These are phyloP conservation scores for Dimargaris xerosporica DNA, from an alignment of 192 early-diverging fungal species.

Conservation along the genomic window DNA sequence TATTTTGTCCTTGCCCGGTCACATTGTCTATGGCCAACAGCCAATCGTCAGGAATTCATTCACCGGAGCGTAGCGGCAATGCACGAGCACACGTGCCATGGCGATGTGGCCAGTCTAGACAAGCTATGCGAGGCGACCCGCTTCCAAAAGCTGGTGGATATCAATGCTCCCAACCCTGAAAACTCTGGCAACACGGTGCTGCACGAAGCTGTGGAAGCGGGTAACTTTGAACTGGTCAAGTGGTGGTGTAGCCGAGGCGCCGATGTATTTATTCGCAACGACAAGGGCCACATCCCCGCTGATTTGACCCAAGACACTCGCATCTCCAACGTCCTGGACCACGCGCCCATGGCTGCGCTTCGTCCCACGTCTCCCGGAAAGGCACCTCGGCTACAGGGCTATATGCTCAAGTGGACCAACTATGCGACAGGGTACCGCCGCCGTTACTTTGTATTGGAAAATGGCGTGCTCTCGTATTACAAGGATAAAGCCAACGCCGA, in stretches of 20 bases:
- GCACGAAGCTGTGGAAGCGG: conserved; percentile 48
- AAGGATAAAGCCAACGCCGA: conserved; percentile 62
- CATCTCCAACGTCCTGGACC: conserved; percentile 34
- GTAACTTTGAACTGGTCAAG: conserved; percentile 45
- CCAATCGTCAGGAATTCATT: conserved; percentile 38
- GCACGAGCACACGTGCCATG: conserved; percentile 28
- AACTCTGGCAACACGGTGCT: conserved; percentile 42
- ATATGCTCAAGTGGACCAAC: conserved; percentile 75
- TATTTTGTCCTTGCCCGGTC: no score
- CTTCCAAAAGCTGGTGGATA: conserved; percentile 39
- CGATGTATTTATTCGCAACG: conserved; percentile 53
- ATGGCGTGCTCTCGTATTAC: conserved; percentile 70
- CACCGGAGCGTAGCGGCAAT: conserved; percentile 28
- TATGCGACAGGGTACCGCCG: conserved; percentile 65
- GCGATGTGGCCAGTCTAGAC: conserved; percentile 22
- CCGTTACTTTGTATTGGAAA: conserved; percentile 67
- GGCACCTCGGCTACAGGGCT: conserved; percentile 43
- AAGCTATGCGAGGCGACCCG: conserved; percentile 35
- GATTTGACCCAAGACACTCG: conserved; percentile 36
- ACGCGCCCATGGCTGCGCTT: conserved; percentile 33
- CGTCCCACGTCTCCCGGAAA: conserved; percentile 34
- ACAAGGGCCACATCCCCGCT: conserved; percentile 38
- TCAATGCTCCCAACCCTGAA: conserved; percentile 46
- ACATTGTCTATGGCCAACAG: no score
- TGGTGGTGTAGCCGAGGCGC: conserved; percentile 61